Percentiles rank a stretch among this genome's conserved stretches.
Evolutionary conservation across 169 alveolate genomes (phyloP).

Genomic region (Cryptosporidium andersoni): DNA sequence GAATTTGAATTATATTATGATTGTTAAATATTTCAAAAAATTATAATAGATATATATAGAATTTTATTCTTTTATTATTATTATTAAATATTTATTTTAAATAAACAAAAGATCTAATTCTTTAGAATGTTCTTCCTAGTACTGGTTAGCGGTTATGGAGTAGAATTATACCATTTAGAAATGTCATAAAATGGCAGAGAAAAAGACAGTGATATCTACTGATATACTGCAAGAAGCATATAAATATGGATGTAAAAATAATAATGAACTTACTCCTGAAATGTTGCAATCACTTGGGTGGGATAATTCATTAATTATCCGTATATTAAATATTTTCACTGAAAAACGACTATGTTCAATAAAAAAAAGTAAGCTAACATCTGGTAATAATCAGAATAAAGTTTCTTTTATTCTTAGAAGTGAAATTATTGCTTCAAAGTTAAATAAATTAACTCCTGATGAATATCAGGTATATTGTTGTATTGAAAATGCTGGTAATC

Average conservation of each 20-base stretch:
- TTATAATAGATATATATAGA: no score
- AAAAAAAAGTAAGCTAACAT: conserved; percentile 55
- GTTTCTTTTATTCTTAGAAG: conserved; percentile 79
- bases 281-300: conserved; percentile 55
- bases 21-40: not conserved
- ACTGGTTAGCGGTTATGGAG: not conserved
- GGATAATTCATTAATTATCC: conserved; percentile 68
- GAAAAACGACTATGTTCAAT: conserved; percentile 76
- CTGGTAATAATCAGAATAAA: conserved; percentile 36
- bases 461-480: conserved; percentile 88
- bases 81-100: not conserved
- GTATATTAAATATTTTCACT: conserved; percentile 74
- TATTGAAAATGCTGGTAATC: conserved; percentile 88
- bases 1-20: conserved; percentile 70
- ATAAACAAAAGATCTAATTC: not conserved
- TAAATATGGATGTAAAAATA: conserved; percentile 58
- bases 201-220: conserved; percentile 34
- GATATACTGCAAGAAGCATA: conserved; percentile 63
- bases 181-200: not conserved
- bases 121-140: not conserved
- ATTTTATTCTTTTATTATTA: no score
- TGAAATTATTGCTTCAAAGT: conserved; percentile 80
- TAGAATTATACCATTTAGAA: not conserved
- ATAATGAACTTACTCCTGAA: conserved; percentile 61
- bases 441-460: conserved; percentile 81